Base-by-base conservation (phyloP, 768 basidiomycete genomes). In the Roridomyces roridus region DNA sequence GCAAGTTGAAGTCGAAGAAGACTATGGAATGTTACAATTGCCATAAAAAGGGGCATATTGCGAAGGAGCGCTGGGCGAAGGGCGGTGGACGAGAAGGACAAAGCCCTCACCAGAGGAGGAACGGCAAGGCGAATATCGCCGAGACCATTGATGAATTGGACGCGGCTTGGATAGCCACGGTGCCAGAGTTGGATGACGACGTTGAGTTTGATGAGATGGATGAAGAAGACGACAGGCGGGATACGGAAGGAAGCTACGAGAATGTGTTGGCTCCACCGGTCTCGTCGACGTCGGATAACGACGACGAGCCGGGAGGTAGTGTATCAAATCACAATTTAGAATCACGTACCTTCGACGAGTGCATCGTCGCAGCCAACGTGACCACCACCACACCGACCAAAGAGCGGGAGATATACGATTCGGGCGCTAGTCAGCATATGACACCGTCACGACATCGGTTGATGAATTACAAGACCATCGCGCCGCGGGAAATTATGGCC, bases 1-100 rank as follows among this genome's bases (percentile, higher is more conserved):
- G 14, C 7, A 14, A 7, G 29, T n/a, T n/a, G n/a, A 31, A 51
- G 21, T 41, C 49, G 50, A 42, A 23, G 20, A 51, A 51, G 37
- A 23, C 17, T 18, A 20, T 5, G 31, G 31, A 57, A 51, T 75
- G 75, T 51, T 59, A 62, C 47, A 75, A 75, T 44, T 76, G 74
- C 57, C 40, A 63, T 10, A 65, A 67, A 37, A 61, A 57, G 15
- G 70, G 76, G 2, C 73, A 77, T 45, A 23, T 65, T 4, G 58
- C 59, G 47, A 57, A 37, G 10, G 68, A 76, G 24, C 77, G 74
- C 44, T 78, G 72, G 74, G 65, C 62, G 5, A 70, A 71, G 44
- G 76, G 77, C 5, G 74, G 74, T 29, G 73, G 73, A 31, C 71
- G 70, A 46, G 72, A 75, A 46, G 76, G 75, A 1, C 70, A 76